A percentile compares a stretch with the other conserved stretches of the same genome.
Evolutionary conservation across 2,329 filamentous ascomycete genomes (phyloP).

Genomic region (Aspergillus cejpii): DNA sequence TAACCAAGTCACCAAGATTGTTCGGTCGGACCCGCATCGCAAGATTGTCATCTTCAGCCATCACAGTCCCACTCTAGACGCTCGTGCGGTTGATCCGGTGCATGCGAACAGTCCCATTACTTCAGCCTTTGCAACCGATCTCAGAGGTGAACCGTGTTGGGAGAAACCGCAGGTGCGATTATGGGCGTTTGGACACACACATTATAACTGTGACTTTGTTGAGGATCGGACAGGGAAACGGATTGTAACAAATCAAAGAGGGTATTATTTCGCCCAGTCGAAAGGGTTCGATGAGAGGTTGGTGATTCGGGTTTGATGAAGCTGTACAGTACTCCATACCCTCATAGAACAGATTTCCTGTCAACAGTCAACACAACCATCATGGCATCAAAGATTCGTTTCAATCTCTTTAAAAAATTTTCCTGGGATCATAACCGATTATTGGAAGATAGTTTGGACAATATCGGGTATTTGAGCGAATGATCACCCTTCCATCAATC

Average conservation of each 20-base stretch:
- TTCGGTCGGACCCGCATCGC: conserved; percentile 25
- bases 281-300: conserved; percentile 32
- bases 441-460: neutral
- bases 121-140: conserved; percentile 41
- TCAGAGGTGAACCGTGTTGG: conserved; percentile 38
- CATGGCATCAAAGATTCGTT: neutral
- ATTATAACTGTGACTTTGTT: conserved; percentile 41
- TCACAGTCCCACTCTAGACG: conserved; percentile 30
- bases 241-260: conserved; percentile 39
- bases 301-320: conserved; percentile 14
- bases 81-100: conserved; percentile 25
- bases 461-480: neutral
- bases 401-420: neutral
- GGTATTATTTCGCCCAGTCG: conserved; percentile 38
- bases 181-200: conserved; percentile 48
- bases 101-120: conserved; percentile 30
- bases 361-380: neutral
- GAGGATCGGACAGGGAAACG: conserved; percentile 28
- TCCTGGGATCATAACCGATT: neutral
- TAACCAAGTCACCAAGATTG: conserved; percentile 29
- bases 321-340: neutral
- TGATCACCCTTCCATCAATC: neutral
- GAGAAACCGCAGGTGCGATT: conserved; percentile 32
- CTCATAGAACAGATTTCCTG: too few relatives aligned
- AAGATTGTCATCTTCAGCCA: conserved; percentile 38